phyloP scores from a whole-genome alignment of 148 eudicot genomes.

The Fagopyrum esculentum region DNA sequence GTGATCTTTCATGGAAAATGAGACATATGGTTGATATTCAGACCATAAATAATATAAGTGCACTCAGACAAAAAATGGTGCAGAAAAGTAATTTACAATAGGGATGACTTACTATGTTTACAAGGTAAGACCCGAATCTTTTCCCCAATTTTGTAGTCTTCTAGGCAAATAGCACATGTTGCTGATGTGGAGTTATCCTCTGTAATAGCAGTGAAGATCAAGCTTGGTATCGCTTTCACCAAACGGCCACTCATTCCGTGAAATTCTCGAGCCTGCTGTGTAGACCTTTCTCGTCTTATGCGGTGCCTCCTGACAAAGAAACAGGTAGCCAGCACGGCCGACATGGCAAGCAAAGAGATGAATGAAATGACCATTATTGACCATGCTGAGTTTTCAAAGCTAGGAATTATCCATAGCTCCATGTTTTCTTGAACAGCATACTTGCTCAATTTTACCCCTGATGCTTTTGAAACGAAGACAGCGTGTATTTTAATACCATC shows the following conservation, averaged over 20 bases:
- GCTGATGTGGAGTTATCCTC: slow-evolving; percentile 77
- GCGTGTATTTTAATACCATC: slow-evolving; percentile 58
- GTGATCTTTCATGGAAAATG: neutral
- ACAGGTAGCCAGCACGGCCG: slow-evolving; percentile 81
- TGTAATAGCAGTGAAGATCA: slow-evolving; percentile 61
- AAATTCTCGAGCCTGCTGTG: slow-evolving; percentile 36
- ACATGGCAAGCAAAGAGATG: slow-evolving; percentile 75
- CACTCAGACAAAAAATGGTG: neutral
- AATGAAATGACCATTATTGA: slow-evolving; percentile 78
- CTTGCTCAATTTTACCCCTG: slow-evolving; percentile 46
- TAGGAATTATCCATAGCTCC: slow-evolving; percentile 64
- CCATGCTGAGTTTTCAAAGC: slow-evolving; percentile 77
- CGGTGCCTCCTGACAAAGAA: slow-evolving; percentile 81
- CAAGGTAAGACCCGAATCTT: slow-evolving; percentile 89
- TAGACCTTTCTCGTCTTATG: slow-evolving; percentile 41
- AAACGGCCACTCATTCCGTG: slow-evolving; percentile 87
- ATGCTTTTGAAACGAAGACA: slow-evolving; percentile 60
- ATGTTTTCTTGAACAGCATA: slow-evolving; percentile 35
- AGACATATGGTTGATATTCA: neutral
- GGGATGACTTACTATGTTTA: slow-evolving; percentile 61
- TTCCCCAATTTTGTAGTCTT: slow-evolving; percentile 73
- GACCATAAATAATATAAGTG: neutral
- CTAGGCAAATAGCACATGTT: slow-evolving; percentile 89
- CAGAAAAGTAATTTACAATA: neutral
- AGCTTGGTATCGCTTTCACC: slow-evolving; percentile 84